These are phyloP conservation scores for Henckelia pumila DNA, from an alignment of 257 asterid species.

Conservation along the genomic window DNA sequence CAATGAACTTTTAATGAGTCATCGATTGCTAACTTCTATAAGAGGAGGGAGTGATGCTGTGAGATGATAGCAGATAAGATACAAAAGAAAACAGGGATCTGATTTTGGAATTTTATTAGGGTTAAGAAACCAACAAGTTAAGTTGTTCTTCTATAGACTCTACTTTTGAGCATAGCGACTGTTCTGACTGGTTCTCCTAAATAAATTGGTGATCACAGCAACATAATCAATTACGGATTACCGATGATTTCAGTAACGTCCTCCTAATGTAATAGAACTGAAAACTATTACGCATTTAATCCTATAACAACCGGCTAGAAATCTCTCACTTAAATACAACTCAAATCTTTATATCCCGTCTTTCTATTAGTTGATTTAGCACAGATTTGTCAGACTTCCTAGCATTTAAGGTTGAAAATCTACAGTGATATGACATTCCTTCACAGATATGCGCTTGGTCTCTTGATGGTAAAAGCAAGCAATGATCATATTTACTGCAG, in stretches of 20 bases:
- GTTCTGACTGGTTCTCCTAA: too few relatives aligned
- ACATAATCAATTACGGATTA: too few relatives aligned
- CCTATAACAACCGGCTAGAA: background rate
- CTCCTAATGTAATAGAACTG: background rate
- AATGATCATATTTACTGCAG: too few relatives aligned
- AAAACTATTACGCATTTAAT: background rate
- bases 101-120: background rate
- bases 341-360: too few relatives aligned
- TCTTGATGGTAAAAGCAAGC: too few relatives aligned
- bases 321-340: background rate
- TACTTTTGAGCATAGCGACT: background rate
- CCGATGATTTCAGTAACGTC: background rate
- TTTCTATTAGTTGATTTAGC: background rate
- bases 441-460: too few relatives aligned
- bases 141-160: background rate
- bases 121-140: background rate
- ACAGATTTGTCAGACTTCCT: too few relatives aligned
- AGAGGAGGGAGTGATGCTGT: conserved; percentile 1
- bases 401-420: too few relatives aligned
- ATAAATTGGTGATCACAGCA: too few relatives aligned
- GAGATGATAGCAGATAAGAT: conserved; percentile 6
- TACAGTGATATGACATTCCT: too few relatives aligned
- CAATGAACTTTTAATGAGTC: conserved; percentile 9
- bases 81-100: background rate
- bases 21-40: conserved; percentile 11